Percentiles rank a stretch among this genome's conserved stretches.
Evolutionary conservation across 768 basidiomycete species (phyloP).

Genomic region (Podaxis carcinomalis): DNA sequence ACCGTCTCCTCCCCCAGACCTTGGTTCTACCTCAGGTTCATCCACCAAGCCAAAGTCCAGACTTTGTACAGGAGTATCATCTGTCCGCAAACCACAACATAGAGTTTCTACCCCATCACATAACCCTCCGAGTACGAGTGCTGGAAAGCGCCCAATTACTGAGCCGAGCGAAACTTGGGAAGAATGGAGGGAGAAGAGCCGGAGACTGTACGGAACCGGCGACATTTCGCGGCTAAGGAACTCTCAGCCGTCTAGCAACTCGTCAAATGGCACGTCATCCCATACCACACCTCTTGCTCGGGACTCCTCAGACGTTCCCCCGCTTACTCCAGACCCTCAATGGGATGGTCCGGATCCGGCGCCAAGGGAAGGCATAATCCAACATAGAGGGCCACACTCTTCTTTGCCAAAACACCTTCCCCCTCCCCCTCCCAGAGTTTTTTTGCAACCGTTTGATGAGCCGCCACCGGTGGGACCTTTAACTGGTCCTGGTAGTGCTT

Average conservation of each 20-base stretch:
- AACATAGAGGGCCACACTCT: background rate
- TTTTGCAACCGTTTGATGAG: conserved; percentile 10
- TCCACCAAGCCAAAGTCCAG: background rate
- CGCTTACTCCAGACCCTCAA: background rate
- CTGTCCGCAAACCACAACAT: background rate
- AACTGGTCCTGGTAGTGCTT: conserved; percentile 48
- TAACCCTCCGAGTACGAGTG: background rate
- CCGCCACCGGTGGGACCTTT: conserved; percentile 27
- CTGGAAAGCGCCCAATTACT: background rate
- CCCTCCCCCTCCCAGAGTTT: background rate
- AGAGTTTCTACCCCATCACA: background rate
- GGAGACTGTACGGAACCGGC: conserved; percentile 13
- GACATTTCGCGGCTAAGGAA: conserved; percentile 5
- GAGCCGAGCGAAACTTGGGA: conserved; percentile 10
- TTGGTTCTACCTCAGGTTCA: background rate
- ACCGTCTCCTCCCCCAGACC: background rate
- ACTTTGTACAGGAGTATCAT: background rate
- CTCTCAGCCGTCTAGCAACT: background rate
- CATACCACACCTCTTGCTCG: conserved; percentile 10
- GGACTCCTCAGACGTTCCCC: conserved; percentile 6
- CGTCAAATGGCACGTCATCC: conserved; percentile 1
- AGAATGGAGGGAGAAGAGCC: conserved; percentile 13
- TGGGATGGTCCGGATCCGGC: background rate
- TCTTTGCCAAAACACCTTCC: conserved; percentile 14
- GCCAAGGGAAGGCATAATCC: background rate